Evolutionary conservation across 2,329 filamentous ascomycete genomes (phyloP), one percentile per base, ranked within the genome.

Genomic region (Metarhizium brunneum): DNA sequence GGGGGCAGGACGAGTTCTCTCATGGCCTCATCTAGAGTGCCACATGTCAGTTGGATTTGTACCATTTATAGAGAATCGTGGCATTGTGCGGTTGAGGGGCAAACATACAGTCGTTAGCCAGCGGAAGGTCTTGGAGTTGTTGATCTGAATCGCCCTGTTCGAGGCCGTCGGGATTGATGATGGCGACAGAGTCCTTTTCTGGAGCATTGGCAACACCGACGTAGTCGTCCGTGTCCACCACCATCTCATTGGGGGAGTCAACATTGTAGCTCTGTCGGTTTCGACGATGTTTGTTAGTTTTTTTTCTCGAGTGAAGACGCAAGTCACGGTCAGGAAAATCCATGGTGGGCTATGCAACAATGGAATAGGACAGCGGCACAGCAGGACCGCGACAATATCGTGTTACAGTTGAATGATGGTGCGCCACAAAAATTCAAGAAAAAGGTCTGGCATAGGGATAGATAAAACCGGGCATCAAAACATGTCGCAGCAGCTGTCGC

Each of bases 1-100:
- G 86, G 84, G 11, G 85, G 84, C 57, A 97, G 81, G 62, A 91
- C 84, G 61, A 86, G 76, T 64, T 89, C 85, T 75, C 87, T 88
- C 83, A 97, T 96, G 52, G 88, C 87, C 62, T 95, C 88, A 73
- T 84, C 88, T 92, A 56, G 32, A 36, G 25, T 16, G 7, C 25
- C 20, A 16, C 45, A 29, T 14, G 45, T 48, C 14, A 48, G 45
- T 16, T 47, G 20, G 6, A 40, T 42, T 5, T n/a, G 30, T 3
- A 20, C 18, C 42, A 47, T 35, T 4, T 42, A 11, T 43, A 14
- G 11, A 38, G 32, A 6, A 32, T 11, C 20, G 35, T 35, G 57
- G 54, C 38, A 50, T 48, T 30, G 51, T 47, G 25, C 40, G 50
- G 42, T 30, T 47, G 52, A 43, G 50, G 49, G 50, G 38, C 18